Evolutionary conservation across 306 rosid genomes (phyloP).

Genomic region (Mucuna pruriens): DNA sequence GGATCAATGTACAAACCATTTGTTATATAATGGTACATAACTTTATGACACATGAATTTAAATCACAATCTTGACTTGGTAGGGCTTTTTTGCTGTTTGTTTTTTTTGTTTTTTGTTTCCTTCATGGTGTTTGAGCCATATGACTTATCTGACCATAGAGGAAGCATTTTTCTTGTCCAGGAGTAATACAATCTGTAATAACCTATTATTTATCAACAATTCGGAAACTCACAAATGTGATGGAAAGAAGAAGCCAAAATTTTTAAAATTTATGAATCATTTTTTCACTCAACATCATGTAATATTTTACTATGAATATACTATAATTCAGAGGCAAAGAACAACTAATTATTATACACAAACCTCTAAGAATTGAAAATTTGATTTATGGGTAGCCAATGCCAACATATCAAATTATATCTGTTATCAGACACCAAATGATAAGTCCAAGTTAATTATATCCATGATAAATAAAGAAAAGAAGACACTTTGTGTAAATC

Average conservation of each 20-base stretch:
- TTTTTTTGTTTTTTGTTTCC: no score
- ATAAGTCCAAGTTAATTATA: slow-evolving; percentile 17
- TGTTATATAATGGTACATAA: background rate
- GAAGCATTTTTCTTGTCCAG: slow-evolving; percentile 97
- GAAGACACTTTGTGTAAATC: background rate
- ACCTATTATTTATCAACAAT: slow-evolving; percentile 34
- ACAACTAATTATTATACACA: slow-evolving; percentile 39
- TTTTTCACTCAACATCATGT: background rate
- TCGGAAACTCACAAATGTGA: no score
- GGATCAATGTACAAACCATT: background rate
- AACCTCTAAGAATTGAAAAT: slow-evolving; percentile 96
- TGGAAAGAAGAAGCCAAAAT: slow-evolving; percentile 31
- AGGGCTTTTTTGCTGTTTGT: slow-evolving; percentile 90
- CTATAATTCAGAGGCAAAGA: slow-evolving; percentile 27
- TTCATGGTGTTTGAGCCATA: slow-evolving; percentile 79
- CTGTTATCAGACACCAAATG: slow-evolving; percentile 54
- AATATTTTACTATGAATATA: background rate
- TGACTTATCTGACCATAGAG: slow-evolving; percentile 96
- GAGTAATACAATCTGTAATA: slow-evolving; percentile 80
- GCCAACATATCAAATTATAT: slow-evolving; percentile 99
- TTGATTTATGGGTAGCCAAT: slow-evolving; percentile 94
- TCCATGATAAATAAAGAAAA: slow-evolving; percentile 12
- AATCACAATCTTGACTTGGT: slow-evolving; percentile 62
- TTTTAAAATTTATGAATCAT: slow-evolving; percentile 12
- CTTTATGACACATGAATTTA: background rate